A percentile compares a stretch with the other conserved stretches of the same genome.
phyloP scores from a whole-genome alignment of 768 basidiomycete species.

The Lactifluus pinguis region DNA sequence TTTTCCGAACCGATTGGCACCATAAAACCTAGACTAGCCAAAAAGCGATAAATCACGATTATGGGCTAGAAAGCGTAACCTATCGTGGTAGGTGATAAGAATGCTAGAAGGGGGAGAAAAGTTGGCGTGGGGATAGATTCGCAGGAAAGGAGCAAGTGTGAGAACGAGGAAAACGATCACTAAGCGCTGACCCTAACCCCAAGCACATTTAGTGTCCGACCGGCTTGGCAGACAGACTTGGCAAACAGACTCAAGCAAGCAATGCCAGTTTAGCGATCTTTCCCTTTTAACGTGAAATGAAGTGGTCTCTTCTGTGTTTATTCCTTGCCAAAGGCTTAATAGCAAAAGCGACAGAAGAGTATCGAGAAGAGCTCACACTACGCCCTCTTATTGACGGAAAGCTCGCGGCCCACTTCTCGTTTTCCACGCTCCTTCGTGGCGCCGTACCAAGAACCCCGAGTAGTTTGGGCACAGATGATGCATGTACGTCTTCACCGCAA shows the following conservation, averaged over 20 bases:
- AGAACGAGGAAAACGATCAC: too few species aligned
- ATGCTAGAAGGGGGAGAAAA: too few species aligned
- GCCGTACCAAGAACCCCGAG: slow-evolving; percentile 48
- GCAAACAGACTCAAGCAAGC: not conserved
- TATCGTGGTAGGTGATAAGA: too few species aligned
- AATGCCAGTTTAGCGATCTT: not conserved
- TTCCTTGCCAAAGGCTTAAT: not conserved
- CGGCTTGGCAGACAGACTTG: too few species aligned
- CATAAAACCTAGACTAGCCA: too few species aligned
- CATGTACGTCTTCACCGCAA: slow-evolving; percentile 29
- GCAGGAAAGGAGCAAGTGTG: too few species aligned
- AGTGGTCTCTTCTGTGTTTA: not conserved
- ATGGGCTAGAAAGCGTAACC: too few species aligned
- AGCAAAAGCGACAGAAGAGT: slow-evolving; percentile 22
- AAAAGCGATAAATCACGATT: too few species aligned
- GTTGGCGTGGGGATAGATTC: too few species aligned
- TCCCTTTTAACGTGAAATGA: not conserved
- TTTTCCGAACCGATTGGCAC: too few species aligned
- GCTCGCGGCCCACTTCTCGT: slow-evolving; percentile 72
- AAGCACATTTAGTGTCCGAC: too few species aligned
- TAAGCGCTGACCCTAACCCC: too few species aligned
- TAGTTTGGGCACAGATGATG: slow-evolving; percentile 37
- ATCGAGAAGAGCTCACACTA: slow-evolving; percentile 46
- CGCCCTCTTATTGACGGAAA: slow-evolving; percentile 73
- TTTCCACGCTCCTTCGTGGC: slow-evolving; percentile 53